A percentile compares a stretch with the other conserved stretches of the same genome.
Evolutionary conservation across 2,329 filamentous ascomycete genomes (phyloP).

Genomic region (Microcyclospora tardicrescens): DNA sequence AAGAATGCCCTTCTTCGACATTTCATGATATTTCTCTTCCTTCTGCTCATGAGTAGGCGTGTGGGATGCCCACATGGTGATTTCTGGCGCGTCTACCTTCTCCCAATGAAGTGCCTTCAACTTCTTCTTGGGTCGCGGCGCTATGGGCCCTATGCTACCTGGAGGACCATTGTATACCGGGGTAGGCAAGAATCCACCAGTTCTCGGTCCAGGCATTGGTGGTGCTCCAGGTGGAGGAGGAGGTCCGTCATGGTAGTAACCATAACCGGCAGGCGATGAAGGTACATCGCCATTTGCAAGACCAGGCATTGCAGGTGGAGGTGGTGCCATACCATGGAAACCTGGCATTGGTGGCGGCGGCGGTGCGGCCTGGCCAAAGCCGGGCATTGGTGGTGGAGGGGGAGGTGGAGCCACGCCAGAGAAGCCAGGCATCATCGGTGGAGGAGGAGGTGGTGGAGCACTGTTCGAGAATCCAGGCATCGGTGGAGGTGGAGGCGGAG

Average conservation of each 20-base stretch:
- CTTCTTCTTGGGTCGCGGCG: slow-evolving; percentile 93
- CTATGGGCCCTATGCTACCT: slow-evolving; percentile 56
- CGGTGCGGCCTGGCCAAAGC: slow-evolving; percentile 25
- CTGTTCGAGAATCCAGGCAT: slow-evolving; percentile 37
- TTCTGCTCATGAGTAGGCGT: slow-evolving; percentile 74
- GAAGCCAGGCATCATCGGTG: slow-evolving; percentile 29
- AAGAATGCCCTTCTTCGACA: slow-evolving; percentile 86
- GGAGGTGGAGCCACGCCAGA: slow-evolving; percentile 28
- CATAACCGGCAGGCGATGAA: slow-evolving; percentile 26
- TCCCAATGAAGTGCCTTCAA: slow-evolving; percentile 99
- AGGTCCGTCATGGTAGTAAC: slow-evolving; percentile 12
- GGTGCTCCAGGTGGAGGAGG: slow-evolving; percentile 52
- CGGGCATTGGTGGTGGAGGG: slow-evolving; percentile 32
- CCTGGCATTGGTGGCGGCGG: slow-evolving; percentile 37
- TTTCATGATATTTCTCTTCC: slow-evolving; percentile 89
- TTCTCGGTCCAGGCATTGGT: slow-evolving; percentile 43
- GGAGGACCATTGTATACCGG: slow-evolving; percentile 42
- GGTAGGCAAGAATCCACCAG: slow-evolving; percentile 62
- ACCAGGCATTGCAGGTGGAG: slow-evolving; percentile 32
- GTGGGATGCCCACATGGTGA: slow-evolving; percentile 85
- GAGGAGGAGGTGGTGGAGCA: slow-evolving; percentile 35
- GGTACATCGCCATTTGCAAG: slow-evolving; percentile 27
- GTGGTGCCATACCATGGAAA: slow-evolving; percentile 21
- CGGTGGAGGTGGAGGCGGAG: slow-evolving; percentile 26
- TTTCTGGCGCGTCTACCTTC: slow-evolving; percentile 84